Percentiles rank a stretch among this genome's conserved stretches.
phyloP scores from a whole-genome alignment of 139 green algal genomes.

The Coccomyxa sp. region DNA sequence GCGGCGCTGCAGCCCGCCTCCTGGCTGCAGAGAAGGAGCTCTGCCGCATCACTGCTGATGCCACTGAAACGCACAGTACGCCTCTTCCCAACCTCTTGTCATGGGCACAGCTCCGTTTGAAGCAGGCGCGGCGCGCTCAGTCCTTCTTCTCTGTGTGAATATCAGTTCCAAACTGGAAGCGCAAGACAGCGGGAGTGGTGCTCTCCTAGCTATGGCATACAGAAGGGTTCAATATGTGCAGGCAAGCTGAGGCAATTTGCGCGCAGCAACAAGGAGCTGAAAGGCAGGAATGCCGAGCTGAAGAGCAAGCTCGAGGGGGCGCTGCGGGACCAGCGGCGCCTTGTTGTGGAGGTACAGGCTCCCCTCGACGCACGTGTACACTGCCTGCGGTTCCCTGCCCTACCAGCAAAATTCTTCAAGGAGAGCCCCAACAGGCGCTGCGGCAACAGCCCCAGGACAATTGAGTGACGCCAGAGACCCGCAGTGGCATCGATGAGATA shows the following conservation, averaged over 20 bases:
- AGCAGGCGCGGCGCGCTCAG: background rate
- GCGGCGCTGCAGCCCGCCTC: slow-evolving; percentile 56
- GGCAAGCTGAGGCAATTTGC: slow-evolving; percentile 30
- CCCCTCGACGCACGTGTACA: background rate
- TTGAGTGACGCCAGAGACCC: no score
- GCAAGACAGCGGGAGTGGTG: background rate
- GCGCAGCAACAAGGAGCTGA: slow-evolving; percentile 38
- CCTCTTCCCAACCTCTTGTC: slow-evolving; percentile 46
- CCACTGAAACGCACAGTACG: slow-evolving; percentile 35
- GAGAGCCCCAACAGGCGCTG: background rate
- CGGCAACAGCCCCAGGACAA: background rate
- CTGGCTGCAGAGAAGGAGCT: slow-evolving; percentile 56
- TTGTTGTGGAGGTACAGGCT: slow-evolving; percentile 35
- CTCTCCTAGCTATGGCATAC: background rate
- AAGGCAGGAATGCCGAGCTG: slow-evolving; percentile 31
- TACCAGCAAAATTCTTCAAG: background rate
- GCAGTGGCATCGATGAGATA: no score
- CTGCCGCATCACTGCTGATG: slow-evolving; percentile 38
- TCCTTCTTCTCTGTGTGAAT: background rate
- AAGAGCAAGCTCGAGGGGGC: slow-evolving; percentile 41
- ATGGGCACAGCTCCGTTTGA: background rate
- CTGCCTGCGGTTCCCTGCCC: background rate
- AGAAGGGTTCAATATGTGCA: background rate
- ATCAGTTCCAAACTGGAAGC: slow-evolving; percentile 1
- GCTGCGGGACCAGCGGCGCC: slow-evolving; percentile 43